phyloP scores from a whole-genome alignment of 2,329 filamentous ascomycete genomes.

The Emmonsiellopsis sp. region DNA sequence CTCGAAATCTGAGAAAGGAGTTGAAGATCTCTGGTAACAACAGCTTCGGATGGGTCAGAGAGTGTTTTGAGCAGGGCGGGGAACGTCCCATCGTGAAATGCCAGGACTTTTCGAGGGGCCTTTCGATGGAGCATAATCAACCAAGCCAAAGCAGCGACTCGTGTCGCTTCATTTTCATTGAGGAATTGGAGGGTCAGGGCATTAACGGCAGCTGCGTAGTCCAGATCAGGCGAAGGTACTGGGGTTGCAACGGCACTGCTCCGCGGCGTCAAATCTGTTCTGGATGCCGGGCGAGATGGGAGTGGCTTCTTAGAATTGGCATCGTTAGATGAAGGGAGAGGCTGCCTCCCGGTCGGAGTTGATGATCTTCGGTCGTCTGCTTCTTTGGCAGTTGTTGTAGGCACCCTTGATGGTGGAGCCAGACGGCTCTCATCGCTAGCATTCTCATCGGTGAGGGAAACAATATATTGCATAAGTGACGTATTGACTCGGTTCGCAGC shows the following conservation, averaged over 20 bases:
- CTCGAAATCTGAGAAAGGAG: slow-evolving; percentile 91
- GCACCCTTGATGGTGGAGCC: slow-evolving; percentile 31
- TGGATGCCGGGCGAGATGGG: slow-evolving; percentile 19
- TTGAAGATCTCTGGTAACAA: slow-evolving; percentile 89
- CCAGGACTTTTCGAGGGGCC: slow-evolving; percentile 83
- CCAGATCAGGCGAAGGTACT: slow-evolving; percentile 56
- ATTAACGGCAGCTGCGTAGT: slow-evolving; percentile 90
- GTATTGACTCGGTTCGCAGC: slow-evolving; percentile 84
- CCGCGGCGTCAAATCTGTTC: slow-evolving; percentile 34
- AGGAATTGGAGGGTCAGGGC: slow-evolving; percentile 88
- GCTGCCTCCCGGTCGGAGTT: slow-evolving; percentile 22
- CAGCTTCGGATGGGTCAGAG: slow-evolving; percentile 88
- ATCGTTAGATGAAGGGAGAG: slow-evolving; percentile 17
- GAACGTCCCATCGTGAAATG: slow-evolving; percentile 95
- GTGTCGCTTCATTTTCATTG: slow-evolving; percentile 92
- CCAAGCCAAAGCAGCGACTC: slow-evolving; percentile 90
- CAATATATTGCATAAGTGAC: slow-evolving; percentile 87
- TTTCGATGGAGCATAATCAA: slow-evolving; percentile 96
- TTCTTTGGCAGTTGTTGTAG: slow-evolving; percentile 31
- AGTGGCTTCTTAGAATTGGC: slow-evolving; percentile 24
- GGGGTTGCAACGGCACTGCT: slow-evolving; percentile 39
- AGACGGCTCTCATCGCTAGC: slow-evolving; percentile 32
- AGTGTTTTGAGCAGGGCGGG: slow-evolving; percentile 91
- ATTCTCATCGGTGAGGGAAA: slow-evolving; percentile 70
- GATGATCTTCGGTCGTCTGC: slow-evolving; percentile 34